Conservation (phyloP, 257 asterid genomes). For the Thymus quinquecostatus region DNA sequence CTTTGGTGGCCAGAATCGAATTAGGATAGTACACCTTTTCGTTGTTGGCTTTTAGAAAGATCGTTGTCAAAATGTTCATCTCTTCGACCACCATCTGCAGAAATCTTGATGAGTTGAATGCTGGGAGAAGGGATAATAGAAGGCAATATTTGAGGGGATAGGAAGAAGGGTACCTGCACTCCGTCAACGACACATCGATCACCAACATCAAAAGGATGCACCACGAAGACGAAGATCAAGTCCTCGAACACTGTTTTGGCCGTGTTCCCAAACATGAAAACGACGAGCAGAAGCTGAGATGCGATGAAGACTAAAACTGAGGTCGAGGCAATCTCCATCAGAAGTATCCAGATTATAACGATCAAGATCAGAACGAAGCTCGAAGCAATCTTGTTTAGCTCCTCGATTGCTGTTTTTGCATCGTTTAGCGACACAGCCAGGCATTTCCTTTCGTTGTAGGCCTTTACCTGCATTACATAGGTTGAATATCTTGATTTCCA, state of each 20-base stretch:
- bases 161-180: slow-evolving; percentile 40
- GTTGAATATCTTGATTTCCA: no score
- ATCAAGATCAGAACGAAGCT: slow-evolving; percentile 47
- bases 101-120: background rate
- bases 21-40: slow-evolving; percentile 72
- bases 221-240: slow-evolving; percentile 52
- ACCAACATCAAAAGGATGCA: slow-evolving; percentile 74
- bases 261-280: slow-evolving; percentile 64
- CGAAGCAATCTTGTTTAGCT: slow-evolving; percentile 59
- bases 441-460: slow-evolving; percentile 59
- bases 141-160: background rate
- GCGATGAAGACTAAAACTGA: slow-evolving; percentile 53
- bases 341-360: slow-evolving; percentile 53
- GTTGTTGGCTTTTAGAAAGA: slow-evolving; percentile 62
- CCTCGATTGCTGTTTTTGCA: slow-evolving; percentile 66
- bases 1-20: slow-evolving; percentile 54
- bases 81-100: slow-evolving; percentile 75
- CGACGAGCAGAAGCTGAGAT: slow-evolving; percentile 57
- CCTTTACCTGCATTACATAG: slow-evolving; percentile 42
- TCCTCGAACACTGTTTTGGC: slow-evolving; percentile 51
- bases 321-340: slow-evolving; percentile 58
- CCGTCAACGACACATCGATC: slow-evolving; percentile 72
- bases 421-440: slow-evolving; percentile 59
- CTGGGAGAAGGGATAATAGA: background rate
- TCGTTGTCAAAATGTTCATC: slow-evolving; percentile 73